Base-by-base conservation (phyloP, 495 filamentous ascomycete genomes). In the Penicillium cosmopolitanum region DNA sequence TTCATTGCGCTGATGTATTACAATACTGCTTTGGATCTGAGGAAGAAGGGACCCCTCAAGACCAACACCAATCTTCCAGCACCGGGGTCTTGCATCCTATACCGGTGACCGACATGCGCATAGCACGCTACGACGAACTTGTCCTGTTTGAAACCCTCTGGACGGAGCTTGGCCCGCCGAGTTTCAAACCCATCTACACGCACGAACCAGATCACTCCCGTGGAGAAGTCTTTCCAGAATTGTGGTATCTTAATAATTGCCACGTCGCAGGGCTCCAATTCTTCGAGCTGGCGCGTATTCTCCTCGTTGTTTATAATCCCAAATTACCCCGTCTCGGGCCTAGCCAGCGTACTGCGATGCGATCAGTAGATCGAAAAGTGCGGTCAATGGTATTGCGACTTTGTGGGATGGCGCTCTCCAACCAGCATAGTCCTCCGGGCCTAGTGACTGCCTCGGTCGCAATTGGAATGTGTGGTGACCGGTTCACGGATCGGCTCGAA, bases 221-320 rank as follows among this genome's bases (percentile, higher is more conserved):
- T 38, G 64, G 62, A 4, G 55, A 73, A 46, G 54, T 74, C 13
- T 79, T 75, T 42, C 78, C 78, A 0, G 71, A 75, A 28, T 38
- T 76, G 9, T 76, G 77, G 73, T 72, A 75, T 40, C 46, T 80
- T 12, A 65, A 66, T 21, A 69, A 74, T 50, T 72, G 67, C 43
- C 71, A 77, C 43, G 70, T 74, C 7, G 68, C 71, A 3, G 78
- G 69, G 0, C 53, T 73, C 16, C 73, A 75, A 33, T 71, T 76
- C 51, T 58, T 73, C 9, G 71, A 75, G 33, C 67, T 80, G 12
- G 68, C 73, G 1, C 65, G 68, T 6, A 74, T 81, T 31, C 58
- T 81, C 31, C 69, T 81, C n/a, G 57, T 65, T 0, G 72, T 75
- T 13, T 74, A 78, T 58, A 72, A 80, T 54, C 78, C 77, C 2